Percentiles rank a stretch among this genome's conserved stretches.
Conservation (phyloP, 2,329 filamentous ascomycete genomes). For the Aureobasidium musti region DNA sequence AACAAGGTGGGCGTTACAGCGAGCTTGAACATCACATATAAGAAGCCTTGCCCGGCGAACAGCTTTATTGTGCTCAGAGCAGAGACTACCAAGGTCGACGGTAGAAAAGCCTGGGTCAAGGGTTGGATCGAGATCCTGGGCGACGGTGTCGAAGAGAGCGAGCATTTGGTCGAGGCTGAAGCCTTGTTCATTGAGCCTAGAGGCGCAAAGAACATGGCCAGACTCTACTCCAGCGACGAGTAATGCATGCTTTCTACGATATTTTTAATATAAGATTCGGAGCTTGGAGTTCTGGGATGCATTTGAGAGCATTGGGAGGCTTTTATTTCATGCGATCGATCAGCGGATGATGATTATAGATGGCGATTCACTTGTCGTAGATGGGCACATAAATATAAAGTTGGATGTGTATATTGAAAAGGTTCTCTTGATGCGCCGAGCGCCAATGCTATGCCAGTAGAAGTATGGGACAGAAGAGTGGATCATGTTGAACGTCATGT, state of each 20-base stretch:
- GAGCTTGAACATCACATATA: conserved; percentile 79
- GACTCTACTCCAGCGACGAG: conserved; percentile 29
- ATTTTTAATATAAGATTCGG: not conserved
- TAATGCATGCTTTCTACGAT: conserved; percentile 2
- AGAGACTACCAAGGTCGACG: conserved; percentile 80
- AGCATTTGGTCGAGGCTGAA: conserved; percentile 76
- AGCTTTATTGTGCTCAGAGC: conserved; percentile 77
- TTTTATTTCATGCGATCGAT: not conserved
- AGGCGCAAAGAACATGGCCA: conserved; percentile 62
- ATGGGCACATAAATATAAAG: not conserved
- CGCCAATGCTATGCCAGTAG: conserved; percentile 27
- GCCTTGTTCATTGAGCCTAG: conserved; percentile 88
- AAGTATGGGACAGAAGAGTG: not conserved
- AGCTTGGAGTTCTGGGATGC: conserved; percentile 15
- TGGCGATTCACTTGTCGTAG: not conserved
- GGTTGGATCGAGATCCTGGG: conserved; percentile 80
- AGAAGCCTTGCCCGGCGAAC: conserved; percentile 73
- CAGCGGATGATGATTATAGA: not conserved
- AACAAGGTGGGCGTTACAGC: conserved; percentile 86
- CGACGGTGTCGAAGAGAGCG: conserved; percentile 50
- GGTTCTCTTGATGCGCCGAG: conserved; percentile 13
- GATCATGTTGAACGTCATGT: conserved; percentile 26
- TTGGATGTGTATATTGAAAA: not conserved
- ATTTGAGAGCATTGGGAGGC: not conserved
- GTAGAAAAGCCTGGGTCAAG: conserved; percentile 91